These are phyloP conservation scores for Adenanthera pavonina DNA, from an alignment of 306 rosid species.

Conservation along the genomic window DNA sequence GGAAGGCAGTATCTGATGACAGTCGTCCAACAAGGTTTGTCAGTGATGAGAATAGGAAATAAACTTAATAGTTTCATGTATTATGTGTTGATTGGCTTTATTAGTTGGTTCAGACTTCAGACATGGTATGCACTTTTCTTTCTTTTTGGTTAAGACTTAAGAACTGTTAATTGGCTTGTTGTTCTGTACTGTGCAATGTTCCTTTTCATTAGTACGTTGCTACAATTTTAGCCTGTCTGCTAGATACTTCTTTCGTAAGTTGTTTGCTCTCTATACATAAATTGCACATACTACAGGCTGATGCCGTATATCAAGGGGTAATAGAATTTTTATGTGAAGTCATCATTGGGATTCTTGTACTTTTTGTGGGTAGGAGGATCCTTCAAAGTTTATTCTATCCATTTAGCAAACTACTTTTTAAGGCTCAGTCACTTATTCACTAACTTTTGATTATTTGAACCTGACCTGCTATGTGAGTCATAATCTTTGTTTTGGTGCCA, in stretches of 20 bases:
- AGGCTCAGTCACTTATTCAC: neutral
- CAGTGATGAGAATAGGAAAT: neutral
- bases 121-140: neutral
- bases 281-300: neutral
- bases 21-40: constrained; percentile 67
- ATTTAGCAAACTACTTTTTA: neutral
- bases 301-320: neutral
- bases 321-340: neutral
- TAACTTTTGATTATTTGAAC: neutral
- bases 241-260: neutral
- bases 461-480: constrained; percentile 5
- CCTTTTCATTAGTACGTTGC: neutral
- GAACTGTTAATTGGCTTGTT: constrained; percentile 14
- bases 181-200: constrained; percentile 7
- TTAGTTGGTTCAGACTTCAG: constrained; percentile 10
- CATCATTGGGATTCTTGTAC: neutral
- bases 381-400: neutral
- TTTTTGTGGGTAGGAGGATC: neutral
- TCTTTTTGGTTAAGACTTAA: neutral
- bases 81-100: constrained; percentile 18
- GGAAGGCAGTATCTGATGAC: constrained; percentile 63
- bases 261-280: neutral
- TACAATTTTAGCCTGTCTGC: constrained; percentile 29
- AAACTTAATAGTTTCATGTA: neutral
- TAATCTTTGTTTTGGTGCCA: constrained; percentile 13